These are phyloP conservation scores for Amylocystis lapponica DNA, from an alignment of 768 basidiomycete genomes.

Conservation along the genomic window DNA sequence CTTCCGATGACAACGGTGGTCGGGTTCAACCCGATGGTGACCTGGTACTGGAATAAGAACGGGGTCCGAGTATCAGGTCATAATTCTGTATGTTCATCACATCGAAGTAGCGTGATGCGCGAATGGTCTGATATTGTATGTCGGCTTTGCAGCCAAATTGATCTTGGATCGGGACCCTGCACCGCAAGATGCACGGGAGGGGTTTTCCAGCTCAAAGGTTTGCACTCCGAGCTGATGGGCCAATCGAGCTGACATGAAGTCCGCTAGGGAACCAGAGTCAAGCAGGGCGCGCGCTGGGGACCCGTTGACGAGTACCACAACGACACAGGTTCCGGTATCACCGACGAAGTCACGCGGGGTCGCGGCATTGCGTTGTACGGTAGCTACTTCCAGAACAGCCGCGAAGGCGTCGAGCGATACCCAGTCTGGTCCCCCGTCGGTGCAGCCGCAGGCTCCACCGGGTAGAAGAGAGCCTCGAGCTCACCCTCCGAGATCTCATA, in stretches of 20 bases:
- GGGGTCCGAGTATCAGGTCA: conserved; percentile 22
- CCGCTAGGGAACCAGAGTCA: conserved; percentile 12
- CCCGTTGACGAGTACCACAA: conserved; percentile 6
- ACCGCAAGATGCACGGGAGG: conserved; percentile 32
- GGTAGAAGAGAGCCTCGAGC: not conserved
- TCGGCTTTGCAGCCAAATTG: conserved; percentile 15
- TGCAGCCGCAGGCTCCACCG: not conserved
- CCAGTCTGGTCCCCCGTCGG: no score
- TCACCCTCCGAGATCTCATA: not conserved
- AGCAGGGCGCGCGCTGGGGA: conserved; percentile 6
- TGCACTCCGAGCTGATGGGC: conserved; percentile 14
- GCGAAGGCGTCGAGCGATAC: no score
- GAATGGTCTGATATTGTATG: conserved; percentile 11
- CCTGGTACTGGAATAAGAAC: conserved; percentile 13
- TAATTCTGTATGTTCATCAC: conserved; percentile 17
- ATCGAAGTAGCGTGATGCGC: conserved; percentile 13
- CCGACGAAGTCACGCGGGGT: not conserved
- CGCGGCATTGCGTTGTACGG: conserved; percentile 6
- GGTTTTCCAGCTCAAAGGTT: conserved; percentile 1
- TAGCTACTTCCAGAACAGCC: no score
- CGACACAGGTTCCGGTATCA: conserved; percentile 26
- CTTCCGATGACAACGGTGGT: conserved; percentile 13
- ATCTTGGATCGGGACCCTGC: conserved; percentile 35
- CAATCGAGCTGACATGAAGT: conserved; percentile 14
- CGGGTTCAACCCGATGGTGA: conserved; percentile 16